These are phyloP conservation scores for Filobasidium wieringae DNA, from an alignment of 768 basidiomycete genomes.

Conservation along the genomic window DNA sequence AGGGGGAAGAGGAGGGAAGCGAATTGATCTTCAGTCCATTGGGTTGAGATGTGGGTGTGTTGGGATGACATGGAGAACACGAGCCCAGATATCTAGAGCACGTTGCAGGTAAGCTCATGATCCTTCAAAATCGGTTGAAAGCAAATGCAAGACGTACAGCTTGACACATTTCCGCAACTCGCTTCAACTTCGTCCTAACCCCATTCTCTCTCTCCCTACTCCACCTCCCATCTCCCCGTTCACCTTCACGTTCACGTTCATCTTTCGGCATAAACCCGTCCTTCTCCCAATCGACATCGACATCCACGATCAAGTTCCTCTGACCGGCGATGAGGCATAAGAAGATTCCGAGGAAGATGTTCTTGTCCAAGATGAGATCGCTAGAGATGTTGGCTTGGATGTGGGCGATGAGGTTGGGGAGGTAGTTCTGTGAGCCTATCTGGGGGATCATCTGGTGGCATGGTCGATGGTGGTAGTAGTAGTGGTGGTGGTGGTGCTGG, in stretches of 20 bases:
- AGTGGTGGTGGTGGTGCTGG: neutral
- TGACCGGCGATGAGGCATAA: conserved; percentile 5
- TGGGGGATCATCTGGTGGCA: neutral
- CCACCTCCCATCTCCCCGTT: neutral
- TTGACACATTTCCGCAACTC: neutral
- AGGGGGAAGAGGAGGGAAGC: neutral
- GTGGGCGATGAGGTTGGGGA: neutral
- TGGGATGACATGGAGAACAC: neutral
- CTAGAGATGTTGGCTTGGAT: neutral
- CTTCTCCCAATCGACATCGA: neutral
- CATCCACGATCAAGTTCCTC: conserved; percentile 11
- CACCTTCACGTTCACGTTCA: neutral
- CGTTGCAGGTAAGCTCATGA: neutral
- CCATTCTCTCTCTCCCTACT: neutral
- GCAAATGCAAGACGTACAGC: neutral
- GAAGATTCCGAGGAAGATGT: conserved; percentile 10
- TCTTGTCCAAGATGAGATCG: conserved; percentile 1
- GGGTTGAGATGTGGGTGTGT: neutral
- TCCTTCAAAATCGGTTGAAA: no score
- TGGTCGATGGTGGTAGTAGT: neutral
- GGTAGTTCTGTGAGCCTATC: conserved; percentile 1
- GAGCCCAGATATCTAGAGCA: neutral
- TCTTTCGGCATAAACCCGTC: neutral
- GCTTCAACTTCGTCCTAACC: neutral
- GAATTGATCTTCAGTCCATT: neutral